Evolutionary conservation across 1,139 yeast species (phyloP).

Genomic region (Taiozyma sp.): DNA sequence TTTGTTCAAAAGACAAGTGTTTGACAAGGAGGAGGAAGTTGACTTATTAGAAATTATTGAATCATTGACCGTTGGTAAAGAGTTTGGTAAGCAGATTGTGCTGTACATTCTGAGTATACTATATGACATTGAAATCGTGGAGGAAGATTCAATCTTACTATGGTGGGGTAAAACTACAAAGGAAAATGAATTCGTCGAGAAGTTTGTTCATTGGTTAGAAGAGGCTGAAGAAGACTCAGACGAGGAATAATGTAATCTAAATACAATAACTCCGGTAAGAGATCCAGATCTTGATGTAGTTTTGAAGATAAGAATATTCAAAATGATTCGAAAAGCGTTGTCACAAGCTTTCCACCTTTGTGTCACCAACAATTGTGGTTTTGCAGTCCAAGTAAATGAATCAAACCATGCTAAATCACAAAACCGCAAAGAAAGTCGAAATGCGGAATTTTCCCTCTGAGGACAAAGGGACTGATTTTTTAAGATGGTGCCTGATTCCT

Average conservation of each 20-base stretch:
- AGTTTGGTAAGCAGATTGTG: slow-evolving; percentile 24
- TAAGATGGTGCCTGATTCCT: too few relatives aligned
- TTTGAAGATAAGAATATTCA: too few relatives aligned
- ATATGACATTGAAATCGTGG: slow-evolving; percentile 76
- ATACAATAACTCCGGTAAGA: background rate
- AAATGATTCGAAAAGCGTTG: too few relatives aligned
- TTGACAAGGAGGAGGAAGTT: slow-evolving; percentile 70
- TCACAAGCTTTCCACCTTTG: too few relatives aligned
- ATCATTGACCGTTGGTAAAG: slow-evolving; percentile 32
- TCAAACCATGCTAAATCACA: too few relatives aligned
- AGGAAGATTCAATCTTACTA: slow-evolving; percentile 69
- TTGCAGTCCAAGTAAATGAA: too few relatives aligned
- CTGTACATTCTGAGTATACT: slow-evolving; percentile 63
- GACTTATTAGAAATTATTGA: slow-evolving; percentile 67
- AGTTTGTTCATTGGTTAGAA: slow-evolving; percentile 83
- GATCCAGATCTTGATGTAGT: too few relatives aligned
- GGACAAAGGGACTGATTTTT: too few relatives aligned
- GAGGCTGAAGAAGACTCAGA: slow-evolving; percentile 79
- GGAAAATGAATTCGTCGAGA: slow-evolving; percentile 46
- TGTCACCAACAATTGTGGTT: too few relatives aligned
- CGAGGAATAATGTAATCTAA: slow-evolving; percentile 32
- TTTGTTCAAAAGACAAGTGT: slow-evolving; percentile 77
- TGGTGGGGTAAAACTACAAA: slow-evolving; percentile 70
- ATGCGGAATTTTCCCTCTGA: too few relatives aligned
- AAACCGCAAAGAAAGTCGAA: too few relatives aligned